Conservation (phyloP, 73 alveolate genomes). For the Tetrahymena elliotti region DNA sequence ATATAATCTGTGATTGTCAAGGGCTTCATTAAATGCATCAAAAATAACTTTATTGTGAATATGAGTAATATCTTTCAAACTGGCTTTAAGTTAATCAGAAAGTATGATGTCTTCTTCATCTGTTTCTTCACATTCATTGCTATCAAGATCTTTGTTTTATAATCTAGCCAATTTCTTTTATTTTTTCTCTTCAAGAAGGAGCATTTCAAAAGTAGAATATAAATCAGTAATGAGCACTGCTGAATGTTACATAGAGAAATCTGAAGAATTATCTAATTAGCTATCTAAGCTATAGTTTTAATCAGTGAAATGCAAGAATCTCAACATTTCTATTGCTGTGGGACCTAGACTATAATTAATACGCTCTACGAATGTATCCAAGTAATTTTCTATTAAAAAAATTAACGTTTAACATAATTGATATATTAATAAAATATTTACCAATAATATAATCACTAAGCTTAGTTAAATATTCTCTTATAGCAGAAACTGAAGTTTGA, state of each 20-base stretch:
- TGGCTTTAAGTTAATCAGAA: not conserved
- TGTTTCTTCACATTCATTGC: not conserved
- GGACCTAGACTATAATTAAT: constrained; percentile 32
- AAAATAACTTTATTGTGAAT: constrained; percentile 40
- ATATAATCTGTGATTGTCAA: constrained; percentile 68
- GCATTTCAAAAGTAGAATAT: constrained; percentile 11
- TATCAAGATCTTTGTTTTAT: not conserved
- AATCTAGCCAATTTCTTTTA: not conserved
- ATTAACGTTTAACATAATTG: not conserved
- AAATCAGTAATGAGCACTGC: constrained; percentile 21
- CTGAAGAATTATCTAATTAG: constrained; percentile 18
- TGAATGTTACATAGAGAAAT: constrained; percentile 26
- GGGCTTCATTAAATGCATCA: constrained; percentile 82
- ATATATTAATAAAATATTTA: not conserved
- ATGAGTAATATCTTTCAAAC: constrained; percentile 14
- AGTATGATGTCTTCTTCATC: not conserved
- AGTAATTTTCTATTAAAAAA: not conserved
- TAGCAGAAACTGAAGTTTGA: not conserved
- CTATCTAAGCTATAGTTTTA: constrained; percentile 5
- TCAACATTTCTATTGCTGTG: constrained; percentile 16
- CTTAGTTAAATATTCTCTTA: not conserved
- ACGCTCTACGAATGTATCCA: not conserved
- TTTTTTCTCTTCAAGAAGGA: constrained; percentile 3
- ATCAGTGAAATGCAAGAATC: constrained; percentile 31
- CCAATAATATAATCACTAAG: not conserved